These are phyloP conservation scores for Neurospora pannonica DNA, from an alignment of 495 filamentous ascomycete genomes.

Conservation along the genomic window DNA sequence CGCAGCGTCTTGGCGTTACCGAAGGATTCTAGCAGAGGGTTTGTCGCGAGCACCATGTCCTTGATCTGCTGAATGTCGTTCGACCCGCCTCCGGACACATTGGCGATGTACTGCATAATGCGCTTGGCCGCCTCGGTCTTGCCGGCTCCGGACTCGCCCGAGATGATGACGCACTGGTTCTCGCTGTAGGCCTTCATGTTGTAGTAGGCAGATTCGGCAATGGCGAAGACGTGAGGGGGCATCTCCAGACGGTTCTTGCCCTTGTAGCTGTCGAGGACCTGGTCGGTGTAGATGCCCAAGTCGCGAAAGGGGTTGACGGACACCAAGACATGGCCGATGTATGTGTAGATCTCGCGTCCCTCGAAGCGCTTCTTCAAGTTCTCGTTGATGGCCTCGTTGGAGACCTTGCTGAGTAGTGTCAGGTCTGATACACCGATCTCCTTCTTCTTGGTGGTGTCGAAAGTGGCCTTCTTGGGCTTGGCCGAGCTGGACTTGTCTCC, in stretches of 20 bases:
- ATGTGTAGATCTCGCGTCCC: constrained; percentile 96
- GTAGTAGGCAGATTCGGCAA: constrained; percentile 94
- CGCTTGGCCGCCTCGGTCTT: constrained; percentile 99
- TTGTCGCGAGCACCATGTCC: constrained; percentile 97
- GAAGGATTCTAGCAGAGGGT: constrained; percentile 93
- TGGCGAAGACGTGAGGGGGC: constrained; percentile 94
- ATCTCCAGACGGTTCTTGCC: constrained; percentile 95
- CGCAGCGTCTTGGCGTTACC: constrained; percentile 96
- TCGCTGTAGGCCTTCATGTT: constrained; percentile 99
- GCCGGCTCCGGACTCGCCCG: constrained; percentile 94
- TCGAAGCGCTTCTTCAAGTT: constrained; percentile 97
- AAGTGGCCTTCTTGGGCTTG: constrained; percentile 88
- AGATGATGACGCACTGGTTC: constrained; percentile 99
- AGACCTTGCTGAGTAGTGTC: constrained; percentile 94
- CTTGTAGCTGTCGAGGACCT: constrained; percentile 79
- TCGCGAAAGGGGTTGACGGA: constrained; percentile 99
- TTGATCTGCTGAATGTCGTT: constrained; percentile 96
- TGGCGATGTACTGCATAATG: constrained; percentile 99
- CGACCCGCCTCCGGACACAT: constrained; percentile 79
- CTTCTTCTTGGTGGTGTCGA: constrained; percentile 96
- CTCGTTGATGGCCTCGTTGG: constrained; percentile 98
- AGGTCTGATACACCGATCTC: constrained; percentile 97
- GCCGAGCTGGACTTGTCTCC: constrained; percentile 43
- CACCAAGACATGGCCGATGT: constrained; percentile 99
- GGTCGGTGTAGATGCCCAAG: constrained; percentile 95